Conservation (phyloP, 176 grass and related monocot species). For the Elymus sibiricus region DNA sequence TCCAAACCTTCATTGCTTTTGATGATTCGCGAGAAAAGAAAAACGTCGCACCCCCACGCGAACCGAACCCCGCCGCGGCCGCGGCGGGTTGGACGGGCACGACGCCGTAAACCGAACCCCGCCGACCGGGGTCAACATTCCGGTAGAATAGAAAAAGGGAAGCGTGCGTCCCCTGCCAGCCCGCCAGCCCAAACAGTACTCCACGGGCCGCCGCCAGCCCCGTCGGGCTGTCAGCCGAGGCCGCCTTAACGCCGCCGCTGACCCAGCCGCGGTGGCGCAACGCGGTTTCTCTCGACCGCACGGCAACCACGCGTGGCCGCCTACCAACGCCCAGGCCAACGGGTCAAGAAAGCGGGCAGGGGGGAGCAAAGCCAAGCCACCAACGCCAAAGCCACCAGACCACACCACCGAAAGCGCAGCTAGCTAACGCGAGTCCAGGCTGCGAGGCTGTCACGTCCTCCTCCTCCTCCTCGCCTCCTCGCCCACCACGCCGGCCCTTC, state of each 20-base stretch:
- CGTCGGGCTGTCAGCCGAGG: neutral
- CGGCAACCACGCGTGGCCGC: neutral
- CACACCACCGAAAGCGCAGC: neutral
- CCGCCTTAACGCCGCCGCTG: constrained; percentile 1
- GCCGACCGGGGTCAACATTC: neutral
- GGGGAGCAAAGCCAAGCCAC: neutral
- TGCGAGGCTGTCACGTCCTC: constrained; percentile 13
- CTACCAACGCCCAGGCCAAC: neutral
- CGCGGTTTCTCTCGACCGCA: neutral
- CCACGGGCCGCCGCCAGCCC: neutral
- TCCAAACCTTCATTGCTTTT: no score
- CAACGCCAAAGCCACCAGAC: neutral
- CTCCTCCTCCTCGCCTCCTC: neutral
- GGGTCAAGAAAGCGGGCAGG: neutral
- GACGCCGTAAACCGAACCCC: no score
- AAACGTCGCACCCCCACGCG: no score
- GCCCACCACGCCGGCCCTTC: neutral
- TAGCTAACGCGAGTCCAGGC: neutral
- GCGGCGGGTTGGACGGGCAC: no score
- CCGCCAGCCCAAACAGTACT: no score
- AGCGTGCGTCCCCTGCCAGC: no score
- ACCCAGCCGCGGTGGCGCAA: neutral
- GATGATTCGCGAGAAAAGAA: no score
- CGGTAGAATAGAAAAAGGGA: no score
- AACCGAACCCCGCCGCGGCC: no score